Conservation (phyloP, 176 grass and related monocot species). For the Cenchrus americanus region DNA sequence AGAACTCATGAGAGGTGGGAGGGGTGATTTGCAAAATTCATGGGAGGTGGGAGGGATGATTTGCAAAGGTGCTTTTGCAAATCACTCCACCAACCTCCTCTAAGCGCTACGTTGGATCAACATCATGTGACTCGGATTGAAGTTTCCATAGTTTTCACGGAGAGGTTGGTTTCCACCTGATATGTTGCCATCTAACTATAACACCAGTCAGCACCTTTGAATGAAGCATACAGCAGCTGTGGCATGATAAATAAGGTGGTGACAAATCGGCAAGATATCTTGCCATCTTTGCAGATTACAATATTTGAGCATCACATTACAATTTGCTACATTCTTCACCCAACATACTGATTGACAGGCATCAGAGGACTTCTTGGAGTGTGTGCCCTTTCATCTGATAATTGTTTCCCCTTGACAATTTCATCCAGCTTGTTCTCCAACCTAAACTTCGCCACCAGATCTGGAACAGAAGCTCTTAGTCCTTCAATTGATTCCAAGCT, state of each 20-base stretch:
- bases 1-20: too few species aligned
- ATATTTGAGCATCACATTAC: background rate
- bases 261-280: conserved; percentile 39
- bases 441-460: conserved; percentile 59
- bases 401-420: conserved; percentile 49
- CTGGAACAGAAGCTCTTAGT: conserved; percentile 52
- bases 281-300: conserved; percentile 46
- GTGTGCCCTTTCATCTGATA: conserved; percentile 31
- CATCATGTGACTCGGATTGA: too few species aligned
- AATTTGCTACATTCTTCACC: background rate
- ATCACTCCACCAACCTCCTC: too few species aligned
- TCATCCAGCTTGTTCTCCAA: conserved; percentile 47
- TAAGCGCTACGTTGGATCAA: too few species aligned
- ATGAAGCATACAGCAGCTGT: background rate
- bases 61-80: too few species aligned
- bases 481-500: conserved; percentile 65
- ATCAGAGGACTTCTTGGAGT: conserved; percentile 75
- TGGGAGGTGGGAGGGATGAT: too few species aligned
- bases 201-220: background rate
- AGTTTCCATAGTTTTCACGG: too few species aligned
- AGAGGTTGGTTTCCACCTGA: too few species aligned
- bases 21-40: too few species aligned
- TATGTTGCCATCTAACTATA: too few species aligned
- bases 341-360: conserved; percentile 56
- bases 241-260: background rate